phyloP scores from a whole-genome alignment of 257 asterid genomes.

The Fraxinus excelsior region DNA sequence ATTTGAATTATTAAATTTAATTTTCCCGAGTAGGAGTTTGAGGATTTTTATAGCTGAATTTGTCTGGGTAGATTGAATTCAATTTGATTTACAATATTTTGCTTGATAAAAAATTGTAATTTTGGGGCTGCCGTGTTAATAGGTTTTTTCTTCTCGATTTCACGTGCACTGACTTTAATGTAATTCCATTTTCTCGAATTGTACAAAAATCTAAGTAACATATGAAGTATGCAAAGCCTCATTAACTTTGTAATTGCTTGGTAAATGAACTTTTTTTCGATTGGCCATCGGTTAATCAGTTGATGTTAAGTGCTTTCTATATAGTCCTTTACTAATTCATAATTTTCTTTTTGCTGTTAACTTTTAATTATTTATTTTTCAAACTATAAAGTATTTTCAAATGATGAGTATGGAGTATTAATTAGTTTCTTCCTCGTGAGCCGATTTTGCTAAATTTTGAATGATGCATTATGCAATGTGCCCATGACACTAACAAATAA shows the following conservation, averaged over 20 bases:
- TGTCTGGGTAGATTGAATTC: conserved; percentile 11
- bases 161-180: conserved; percentile 19
- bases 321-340: background rate
- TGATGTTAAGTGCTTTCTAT: background rate
- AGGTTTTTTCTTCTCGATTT: conserved; percentile 9
- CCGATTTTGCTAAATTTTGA: background rate
- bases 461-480: background rate
- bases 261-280: background rate
- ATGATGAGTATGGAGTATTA: background rate
- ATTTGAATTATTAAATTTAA: too few species aligned
- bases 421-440: background rate
- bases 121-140: conserved; percentile 4
- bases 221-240: background rate
- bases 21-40: background rate
- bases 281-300: background rate
- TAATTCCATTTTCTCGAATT: conserved; percentile 5
- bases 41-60: conserved; percentile 3
- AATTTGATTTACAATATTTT: conserved; percentile 9
- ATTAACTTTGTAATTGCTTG: background rate
- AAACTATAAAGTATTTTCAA: background rate
- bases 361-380: background rate
- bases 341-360: background rate
- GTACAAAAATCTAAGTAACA: background rate
- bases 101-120: background rate
- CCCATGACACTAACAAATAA: background rate